Evolutionary conservation across 345 rosid genomes (phyloP), one percentile per base, ranked within the genome.

Genomic region (Ceriops tagal): DNA sequence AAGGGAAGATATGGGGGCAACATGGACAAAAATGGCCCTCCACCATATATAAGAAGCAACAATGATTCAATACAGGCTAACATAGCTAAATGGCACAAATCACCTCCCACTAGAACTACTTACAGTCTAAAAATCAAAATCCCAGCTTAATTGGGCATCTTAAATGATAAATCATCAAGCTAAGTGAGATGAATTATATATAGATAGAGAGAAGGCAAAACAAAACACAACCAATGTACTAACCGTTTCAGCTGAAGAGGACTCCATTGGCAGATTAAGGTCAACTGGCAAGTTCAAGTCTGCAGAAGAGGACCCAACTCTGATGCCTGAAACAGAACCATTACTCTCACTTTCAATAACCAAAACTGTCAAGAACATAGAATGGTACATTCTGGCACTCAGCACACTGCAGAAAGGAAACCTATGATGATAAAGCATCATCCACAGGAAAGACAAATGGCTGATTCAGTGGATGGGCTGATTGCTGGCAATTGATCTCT

Each of bases 291-390:
- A 7, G 56, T 75, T 70, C 43, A 76, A 62, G 62, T 71, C 75
- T 47, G 49, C 72, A 15, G 46, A 26, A 34, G 37, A 8, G 37
- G 37, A 34, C 37, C 10, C 37, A 9, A 34, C 37, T 8, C 37
- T 34, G 52, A 87, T 70, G 0, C 79, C 91, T 0, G 90, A 89
- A 78, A 81, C 76, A 79, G 84, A 82, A 82, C 27, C 69, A 75
- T 83, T 84, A 72, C 71, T 80, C 78, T 82, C 82, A 77, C 73
- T 73, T 58, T 80, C 73, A 73, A 67, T 71, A 70, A 72, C 31
- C 68, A 66, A 22, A 43, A 67, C 83, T 79, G 74, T 56, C 49
- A 73, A 55, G 53, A 71, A 21, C 71, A 72, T 35, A 66, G 52
- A 64, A 58, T 61, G 26, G 65, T 69, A 74, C 66, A 65, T 77